These are phyloP conservation scores for Peronosclerospora sorghi DNA, from an alignment of 352 stramenopile genomes.

Conservation along the genomic window DNA sequence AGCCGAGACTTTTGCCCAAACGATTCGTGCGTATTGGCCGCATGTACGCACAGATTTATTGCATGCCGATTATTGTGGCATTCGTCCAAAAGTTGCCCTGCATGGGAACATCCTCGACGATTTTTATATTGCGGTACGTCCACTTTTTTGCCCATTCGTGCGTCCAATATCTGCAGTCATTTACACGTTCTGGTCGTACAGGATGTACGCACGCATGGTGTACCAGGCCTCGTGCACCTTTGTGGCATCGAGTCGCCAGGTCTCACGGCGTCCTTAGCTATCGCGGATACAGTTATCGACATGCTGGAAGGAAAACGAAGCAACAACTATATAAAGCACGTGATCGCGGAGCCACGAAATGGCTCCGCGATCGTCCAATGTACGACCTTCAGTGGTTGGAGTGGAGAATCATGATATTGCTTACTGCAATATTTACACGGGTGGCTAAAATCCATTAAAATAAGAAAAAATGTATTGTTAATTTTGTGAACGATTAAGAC, in stretches of 20 bases:
- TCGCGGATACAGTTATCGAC: constrained; percentile 63
- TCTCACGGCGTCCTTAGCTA: constrained; percentile 81
- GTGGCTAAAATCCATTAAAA: too few relatives aligned
- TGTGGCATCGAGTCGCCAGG: constrained; percentile 95
- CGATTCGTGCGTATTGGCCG: constrained; percentile 91
- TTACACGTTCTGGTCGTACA: constrained; percentile 8
- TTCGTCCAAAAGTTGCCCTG: constrained; percentile 89
- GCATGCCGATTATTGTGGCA: constrained; percentile 90
- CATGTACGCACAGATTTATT: constrained; percentile 64
- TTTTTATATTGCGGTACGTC: constrained; percentile 83
- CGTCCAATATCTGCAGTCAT: neutral
- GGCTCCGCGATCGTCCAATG: constrained; percentile 97
- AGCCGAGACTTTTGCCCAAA: constrained; percentile 41
- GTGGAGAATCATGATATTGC: too few relatives aligned
- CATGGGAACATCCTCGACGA: constrained; percentile 55
- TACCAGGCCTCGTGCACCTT: constrained; percentile 85
- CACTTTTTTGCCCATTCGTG: neutral
- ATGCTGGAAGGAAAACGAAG: constrained; percentile 19
- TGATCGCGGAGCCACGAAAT: too few relatives aligned
- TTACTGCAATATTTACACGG: too few relatives aligned
- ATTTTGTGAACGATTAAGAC: too few relatives aligned
- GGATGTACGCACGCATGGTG: constrained; percentile 51
- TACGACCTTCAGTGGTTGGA: too few relatives aligned
- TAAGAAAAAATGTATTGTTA: too few relatives aligned
- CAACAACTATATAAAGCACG: too few relatives aligned